Conservation (phyloP, 1,284 basidiomycete genomes). For the Apiotrichum gamsii region DNA sequence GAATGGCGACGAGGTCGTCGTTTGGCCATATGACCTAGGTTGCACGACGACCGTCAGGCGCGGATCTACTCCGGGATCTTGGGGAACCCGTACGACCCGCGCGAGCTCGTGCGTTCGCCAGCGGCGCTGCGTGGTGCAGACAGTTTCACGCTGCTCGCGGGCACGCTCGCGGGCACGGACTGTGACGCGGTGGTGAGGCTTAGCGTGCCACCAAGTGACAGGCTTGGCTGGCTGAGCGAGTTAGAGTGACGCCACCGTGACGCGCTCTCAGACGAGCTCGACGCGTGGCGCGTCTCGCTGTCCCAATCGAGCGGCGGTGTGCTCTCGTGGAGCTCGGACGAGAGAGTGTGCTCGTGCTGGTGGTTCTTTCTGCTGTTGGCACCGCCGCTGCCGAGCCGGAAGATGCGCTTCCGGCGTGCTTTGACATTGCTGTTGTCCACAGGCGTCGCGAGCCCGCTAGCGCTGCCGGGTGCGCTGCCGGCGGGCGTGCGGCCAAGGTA, state of each 20-base stretch:
- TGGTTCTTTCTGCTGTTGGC: too few relatives aligned
- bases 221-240: background rate
- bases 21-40: too few relatives aligned
- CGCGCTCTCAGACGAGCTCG: constrained; percentile 9
- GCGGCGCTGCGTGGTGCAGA: constrained; percentile 3
- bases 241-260: constrained; percentile 3
- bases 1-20: too few relatives aligned
- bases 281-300: constrained; percentile 9
- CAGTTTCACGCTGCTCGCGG: constrained; percentile 17
- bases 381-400: constrained; percentile 58
- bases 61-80: constrained; percentile 20
- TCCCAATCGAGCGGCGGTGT: constrained; percentile 18
- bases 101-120: constrained; percentile 6
- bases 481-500: constrained; percentile 43
- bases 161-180: constrained; percentile 6
- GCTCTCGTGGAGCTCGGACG: constrained; percentile 11
- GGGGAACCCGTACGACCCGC: constrained; percentile 35
- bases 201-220: too few relatives aligned
- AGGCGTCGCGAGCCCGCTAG: background rate
- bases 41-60: too few relatives aligned
- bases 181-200: background rate
- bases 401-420: constrained; percentile 68
- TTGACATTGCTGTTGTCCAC: constrained; percentile 51
- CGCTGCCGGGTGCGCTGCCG: constrained; percentile 26
- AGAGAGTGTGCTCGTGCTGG: background rate